A percentile compares a stretch with the other conserved stretches of the same genome.
These are phyloP conservation scores for Pachyrhizus erosus DNA, from an alignment of 306 rosid genomes.

Conservation along the genomic window DNA sequence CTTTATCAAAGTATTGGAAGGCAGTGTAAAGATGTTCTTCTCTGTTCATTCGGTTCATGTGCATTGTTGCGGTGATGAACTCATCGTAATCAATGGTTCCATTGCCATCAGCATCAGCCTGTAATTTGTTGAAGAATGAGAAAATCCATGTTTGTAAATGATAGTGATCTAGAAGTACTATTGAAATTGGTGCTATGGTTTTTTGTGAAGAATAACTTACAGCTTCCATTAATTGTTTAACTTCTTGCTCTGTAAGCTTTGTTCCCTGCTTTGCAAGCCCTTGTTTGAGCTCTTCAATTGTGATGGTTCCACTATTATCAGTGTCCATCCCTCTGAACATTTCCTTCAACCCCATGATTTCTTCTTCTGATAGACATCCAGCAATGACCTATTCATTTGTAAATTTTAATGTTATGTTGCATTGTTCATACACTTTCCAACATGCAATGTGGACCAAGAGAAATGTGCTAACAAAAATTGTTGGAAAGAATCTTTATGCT, in stretches of 20 bases:
- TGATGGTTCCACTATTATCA: conserved; percentile 91
- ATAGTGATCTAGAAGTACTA: background rate
- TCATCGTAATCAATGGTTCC: conserved; percentile 94
- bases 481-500: background rate
- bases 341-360: conserved; percentile 87
- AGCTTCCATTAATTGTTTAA: conserved; percentile 86
- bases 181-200: background rate
- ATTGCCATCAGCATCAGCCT: conserved; percentile 99
- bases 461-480: background rate
- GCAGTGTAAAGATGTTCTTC: conserved; percentile 97
- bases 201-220: conserved; percentile 48
- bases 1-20: conserved; percentile 92
- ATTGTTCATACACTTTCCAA: background rate
- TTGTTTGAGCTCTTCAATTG: conserved; percentile 90
- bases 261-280: conserved; percentile 92
- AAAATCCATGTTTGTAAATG: background rate
- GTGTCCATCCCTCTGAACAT: conserved; percentile 88
- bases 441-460: background rate
- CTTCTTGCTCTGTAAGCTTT: conserved; percentile 79
- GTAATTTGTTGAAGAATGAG: conserved; percentile 17
- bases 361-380: conserved; percentile 93
- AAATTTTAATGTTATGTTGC: background rate
- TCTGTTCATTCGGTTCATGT: conserved; percentile 88
- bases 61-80: conserved; percentile 98
- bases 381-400: conserved; percentile 71